phyloP scores from a whole-genome alignment of 257 asterid genomes.

The Solanum appendiculatum region DNA sequence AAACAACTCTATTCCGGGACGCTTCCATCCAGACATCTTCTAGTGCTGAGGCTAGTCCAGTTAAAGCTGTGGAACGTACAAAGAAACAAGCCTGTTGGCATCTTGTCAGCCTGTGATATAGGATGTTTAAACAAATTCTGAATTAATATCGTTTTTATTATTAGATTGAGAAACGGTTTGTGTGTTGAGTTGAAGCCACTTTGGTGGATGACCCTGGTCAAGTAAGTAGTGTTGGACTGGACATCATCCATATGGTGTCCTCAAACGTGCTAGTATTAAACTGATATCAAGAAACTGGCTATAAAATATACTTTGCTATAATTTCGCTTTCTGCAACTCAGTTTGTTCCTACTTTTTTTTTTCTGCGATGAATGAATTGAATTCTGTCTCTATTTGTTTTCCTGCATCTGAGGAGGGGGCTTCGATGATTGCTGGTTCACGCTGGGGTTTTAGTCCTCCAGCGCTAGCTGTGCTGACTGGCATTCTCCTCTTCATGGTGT shows the following conservation, averaged over 20 bases:
- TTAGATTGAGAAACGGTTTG: not conserved
- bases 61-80: not conserved
- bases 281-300: not conserved
- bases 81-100: not conserved
- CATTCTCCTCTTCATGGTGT: not conserved
- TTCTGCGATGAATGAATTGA: not conserved
- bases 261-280: not conserved
- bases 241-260: not conserved
- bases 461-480: not conserved
- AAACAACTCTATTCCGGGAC: constrained; percentile 49
- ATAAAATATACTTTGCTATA: not conserved
- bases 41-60: not conserved
- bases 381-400: not conserved
- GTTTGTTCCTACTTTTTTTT: not conserved
- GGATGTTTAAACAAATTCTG: not conserved
- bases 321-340: not conserved
- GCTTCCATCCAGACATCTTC: constrained; percentile 62
- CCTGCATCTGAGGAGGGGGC: not conserved
- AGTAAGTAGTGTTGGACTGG: not conserved
- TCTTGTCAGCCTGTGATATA: not conserved
- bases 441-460: not conserved
- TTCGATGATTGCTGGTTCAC: not conserved
- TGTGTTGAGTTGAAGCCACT: not conserved
- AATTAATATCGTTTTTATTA: not conserved
- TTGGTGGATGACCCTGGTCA: not conserved